Percentiles rank a stretch among this genome's conserved stretches.
Conservation (phyloP, 108 stramenopile species). For the Skeletonema grethae region DNA sequence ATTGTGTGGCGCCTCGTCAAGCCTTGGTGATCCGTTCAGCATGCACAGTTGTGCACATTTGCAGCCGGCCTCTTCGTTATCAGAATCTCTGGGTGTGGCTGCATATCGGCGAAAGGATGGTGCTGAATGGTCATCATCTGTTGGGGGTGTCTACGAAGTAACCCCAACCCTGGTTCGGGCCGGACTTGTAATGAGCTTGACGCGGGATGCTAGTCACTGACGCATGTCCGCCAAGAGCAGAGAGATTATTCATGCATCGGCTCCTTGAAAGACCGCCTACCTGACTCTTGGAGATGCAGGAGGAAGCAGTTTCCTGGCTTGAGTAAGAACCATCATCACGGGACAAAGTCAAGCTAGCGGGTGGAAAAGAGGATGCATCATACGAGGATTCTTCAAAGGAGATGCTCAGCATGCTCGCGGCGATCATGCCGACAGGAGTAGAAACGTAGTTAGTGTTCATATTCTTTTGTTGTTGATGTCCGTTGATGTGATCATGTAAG, state of each 20-base stretch:
- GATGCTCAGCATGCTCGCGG: neutral
- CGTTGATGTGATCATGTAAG: neutral
- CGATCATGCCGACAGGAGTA: neutral
- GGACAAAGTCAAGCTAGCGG: neutral
- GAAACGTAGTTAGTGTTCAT: neutral
- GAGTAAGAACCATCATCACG: neutral
- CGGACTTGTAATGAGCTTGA: neutral
- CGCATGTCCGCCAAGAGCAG: slow-evolving; percentile 1
- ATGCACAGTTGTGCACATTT: neutral
- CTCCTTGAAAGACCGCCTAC: slow-evolving; percentile 4
- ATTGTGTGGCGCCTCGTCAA: neutral
- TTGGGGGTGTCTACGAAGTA: slow-evolving; percentile 8
- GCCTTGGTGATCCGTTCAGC: neutral
- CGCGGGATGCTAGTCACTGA: neutral
- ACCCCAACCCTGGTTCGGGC: slow-evolving; percentile 3
- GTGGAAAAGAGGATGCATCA: neutral
- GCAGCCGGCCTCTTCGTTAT: neutral
- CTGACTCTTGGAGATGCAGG: neutral
- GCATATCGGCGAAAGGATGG: neutral
- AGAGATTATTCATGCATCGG: slow-evolving; percentile 12
- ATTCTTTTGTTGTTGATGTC: neutral
- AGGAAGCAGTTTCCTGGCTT: neutral
- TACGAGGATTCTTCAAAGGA: neutral
- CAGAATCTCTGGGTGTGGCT: neutral
- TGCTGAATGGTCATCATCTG: neutral